Evolutionary conservation across 257 asterid genomes (phyloP).

Genomic region (Forsythia viridissima): DNA sequence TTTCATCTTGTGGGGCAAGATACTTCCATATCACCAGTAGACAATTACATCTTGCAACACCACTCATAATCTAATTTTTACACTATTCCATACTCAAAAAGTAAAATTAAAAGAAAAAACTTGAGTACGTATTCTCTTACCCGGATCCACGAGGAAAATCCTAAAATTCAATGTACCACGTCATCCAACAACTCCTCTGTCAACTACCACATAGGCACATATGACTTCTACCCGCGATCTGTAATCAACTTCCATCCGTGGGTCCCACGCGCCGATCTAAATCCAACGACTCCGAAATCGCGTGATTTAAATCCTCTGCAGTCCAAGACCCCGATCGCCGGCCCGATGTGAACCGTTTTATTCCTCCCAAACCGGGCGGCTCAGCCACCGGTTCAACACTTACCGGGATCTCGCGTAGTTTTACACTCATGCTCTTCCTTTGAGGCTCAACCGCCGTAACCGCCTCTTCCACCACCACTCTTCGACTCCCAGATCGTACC

Average conservation of each 20-base stretch:
- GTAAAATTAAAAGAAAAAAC: not conserved
- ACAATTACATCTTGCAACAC: too few species aligned
- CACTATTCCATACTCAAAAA: not conserved
- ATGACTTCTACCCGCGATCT: conserved; percentile 24
- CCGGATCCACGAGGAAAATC: not conserved
- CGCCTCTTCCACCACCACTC: conserved; percentile 27
- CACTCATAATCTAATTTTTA: not conserved
- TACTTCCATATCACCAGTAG: too few species aligned
- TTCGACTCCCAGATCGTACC: conserved; percentile 35
- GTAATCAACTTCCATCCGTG: conserved; percentile 25
- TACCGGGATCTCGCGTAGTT: conserved; percentile 30
- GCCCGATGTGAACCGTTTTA: conserved; percentile 68
- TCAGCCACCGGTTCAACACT: conserved; percentile 41
- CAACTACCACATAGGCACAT: not conserved
- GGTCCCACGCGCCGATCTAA: conserved; percentile 33
- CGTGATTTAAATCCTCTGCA: conserved; percentile 50
- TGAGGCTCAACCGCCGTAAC: conserved; percentile 33
- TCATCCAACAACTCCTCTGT: conserved; percentile 7
- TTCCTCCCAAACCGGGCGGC: conserved; percentile 66
- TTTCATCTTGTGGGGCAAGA: too few species aligned
- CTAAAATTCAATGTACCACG: conserved; percentile 10
- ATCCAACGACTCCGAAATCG: conserved; percentile 21
- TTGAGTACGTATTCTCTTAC: conserved; percentile 1
- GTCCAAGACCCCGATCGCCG: conserved; percentile 63
- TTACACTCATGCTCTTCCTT: conserved; percentile 39